Conservation (phyloP, 306 rosid species). For the Pyrus betulifolia region DNA sequence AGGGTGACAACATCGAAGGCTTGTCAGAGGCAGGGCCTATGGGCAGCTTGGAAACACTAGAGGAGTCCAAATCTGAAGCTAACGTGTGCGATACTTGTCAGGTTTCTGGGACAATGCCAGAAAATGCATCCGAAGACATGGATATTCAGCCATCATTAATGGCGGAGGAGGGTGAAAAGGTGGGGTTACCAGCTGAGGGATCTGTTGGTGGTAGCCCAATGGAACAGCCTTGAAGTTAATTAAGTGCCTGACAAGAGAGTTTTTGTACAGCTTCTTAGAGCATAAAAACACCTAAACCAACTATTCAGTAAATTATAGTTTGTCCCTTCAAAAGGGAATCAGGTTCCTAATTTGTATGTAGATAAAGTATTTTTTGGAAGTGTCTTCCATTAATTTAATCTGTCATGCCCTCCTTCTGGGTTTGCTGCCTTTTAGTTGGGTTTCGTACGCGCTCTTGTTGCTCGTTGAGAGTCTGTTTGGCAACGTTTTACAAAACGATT, state of each 20-base stretch:
- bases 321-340: background rate
- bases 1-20: background rate
- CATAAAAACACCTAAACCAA: background rate
- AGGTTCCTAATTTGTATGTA: background rate
- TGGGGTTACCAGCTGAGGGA: conserved; percentile 2
- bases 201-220: background rate
- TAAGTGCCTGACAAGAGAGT: background rate
- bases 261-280: conserved; percentile 12
- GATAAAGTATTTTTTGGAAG: too few relatives aligned
- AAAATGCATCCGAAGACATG: background rate
- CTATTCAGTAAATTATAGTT: background rate
- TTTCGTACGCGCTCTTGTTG: too few relatives aligned
- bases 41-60: background rate
- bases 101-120: background rate
- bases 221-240: conserved; percentile 1
- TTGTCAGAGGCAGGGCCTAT: background rate
- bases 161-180: background rate
- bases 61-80: conserved; percentile 9
- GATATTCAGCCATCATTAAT: background rate
- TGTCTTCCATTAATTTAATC: too few relatives aligned
- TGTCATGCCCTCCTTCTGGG: background rate
- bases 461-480: background rate
- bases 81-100: conserved; percentile 8
- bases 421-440: background rate
- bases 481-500: too few relatives aligned